phyloP scores from a whole-genome alignment of 345 rosid species.

The Populus simonii region DNA sequence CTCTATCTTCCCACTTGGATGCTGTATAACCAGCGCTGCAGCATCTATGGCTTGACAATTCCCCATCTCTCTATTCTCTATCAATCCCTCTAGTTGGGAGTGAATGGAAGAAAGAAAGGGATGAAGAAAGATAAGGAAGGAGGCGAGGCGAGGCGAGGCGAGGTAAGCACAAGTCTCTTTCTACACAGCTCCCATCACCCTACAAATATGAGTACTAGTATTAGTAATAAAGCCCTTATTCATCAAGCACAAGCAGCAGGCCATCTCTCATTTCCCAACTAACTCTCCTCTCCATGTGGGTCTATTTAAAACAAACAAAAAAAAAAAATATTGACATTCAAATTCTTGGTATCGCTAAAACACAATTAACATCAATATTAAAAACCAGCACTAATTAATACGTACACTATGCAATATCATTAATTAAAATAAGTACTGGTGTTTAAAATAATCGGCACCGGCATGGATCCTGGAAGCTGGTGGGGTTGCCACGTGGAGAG shows the following conservation, averaged over 20 bases:
- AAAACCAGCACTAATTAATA: background rate
- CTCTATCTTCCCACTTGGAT: constrained; percentile 77
- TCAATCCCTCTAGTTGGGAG: background rate
- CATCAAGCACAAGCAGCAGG: constrained; percentile 8
- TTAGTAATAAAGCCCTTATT: constrained; percentile 9
- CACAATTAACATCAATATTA: background rate
- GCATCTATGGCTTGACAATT: constrained; percentile 97
- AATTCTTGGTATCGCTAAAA: background rate
- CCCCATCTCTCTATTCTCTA: constrained; percentile 50
- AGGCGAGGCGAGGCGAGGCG: constrained; percentile 12
- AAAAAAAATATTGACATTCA: constrained; percentile 7
- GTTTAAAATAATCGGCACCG: constrained; percentile 14
- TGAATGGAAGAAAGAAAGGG: background rate
- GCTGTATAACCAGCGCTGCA: constrained; percentile 88
- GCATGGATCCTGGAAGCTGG: constrained; percentile 27
- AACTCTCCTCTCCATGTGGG: constrained; percentile 12
- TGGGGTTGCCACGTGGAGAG: constrained; percentile 45
- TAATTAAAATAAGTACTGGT: background rate
- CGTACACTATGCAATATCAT: background rate
- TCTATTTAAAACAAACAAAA: constrained; percentile 6
- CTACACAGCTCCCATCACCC: constrained; percentile 53
- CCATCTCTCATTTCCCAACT: constrained; percentile 30
- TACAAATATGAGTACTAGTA: constrained; percentile 1
- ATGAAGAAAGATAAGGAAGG: constrained; percentile 4
- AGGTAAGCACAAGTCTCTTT: constrained; percentile 48